These are phyloP conservation scores for Quercus tomentella DNA, from an alignment of 331 rosid genomes.

Conservation along the genomic window DNA sequence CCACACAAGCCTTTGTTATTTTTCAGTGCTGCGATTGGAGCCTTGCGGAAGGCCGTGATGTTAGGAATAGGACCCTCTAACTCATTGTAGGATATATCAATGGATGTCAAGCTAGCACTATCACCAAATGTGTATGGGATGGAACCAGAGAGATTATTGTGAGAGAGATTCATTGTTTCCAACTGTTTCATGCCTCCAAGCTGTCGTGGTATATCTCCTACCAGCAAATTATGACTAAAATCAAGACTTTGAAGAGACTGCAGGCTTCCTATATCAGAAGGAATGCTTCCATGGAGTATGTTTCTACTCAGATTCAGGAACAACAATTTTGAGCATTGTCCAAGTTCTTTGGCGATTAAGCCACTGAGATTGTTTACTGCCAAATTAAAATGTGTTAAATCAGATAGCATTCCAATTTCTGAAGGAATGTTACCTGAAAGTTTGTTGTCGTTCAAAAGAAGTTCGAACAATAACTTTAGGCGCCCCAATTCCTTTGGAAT, in stretches of 20 bases:
- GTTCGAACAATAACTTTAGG: neutral
- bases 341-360: neutral
- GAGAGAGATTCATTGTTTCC: conserved; percentile 44
- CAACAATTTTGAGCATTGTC: neutral
- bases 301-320: neutral
- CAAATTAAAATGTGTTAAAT: neutral
- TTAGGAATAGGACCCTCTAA: too few species aligned
- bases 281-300: neutral
- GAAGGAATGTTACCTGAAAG: neutral
- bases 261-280: neutral
- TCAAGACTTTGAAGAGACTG: conserved; percentile 14
- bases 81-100: too few species aligned
- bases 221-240: conserved; percentile 21
- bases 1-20: too few species aligned
- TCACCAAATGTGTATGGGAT: too few species aligned
- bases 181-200: conserved; percentile 6
- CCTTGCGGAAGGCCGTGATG: too few species aligned
- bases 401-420: neutral
- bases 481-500: neutral
- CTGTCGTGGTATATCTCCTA: conserved; percentile 37
- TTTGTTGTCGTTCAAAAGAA: neutral
- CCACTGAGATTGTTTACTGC: conserved; percentile 6
- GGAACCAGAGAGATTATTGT: too few species aligned
- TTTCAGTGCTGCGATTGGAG: too few species aligned
- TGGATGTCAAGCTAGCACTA: too few species aligned